phyloP scores from a whole-genome alignment of 805 yeast genomes.

The Kazachstania psychrophila region DNA sequence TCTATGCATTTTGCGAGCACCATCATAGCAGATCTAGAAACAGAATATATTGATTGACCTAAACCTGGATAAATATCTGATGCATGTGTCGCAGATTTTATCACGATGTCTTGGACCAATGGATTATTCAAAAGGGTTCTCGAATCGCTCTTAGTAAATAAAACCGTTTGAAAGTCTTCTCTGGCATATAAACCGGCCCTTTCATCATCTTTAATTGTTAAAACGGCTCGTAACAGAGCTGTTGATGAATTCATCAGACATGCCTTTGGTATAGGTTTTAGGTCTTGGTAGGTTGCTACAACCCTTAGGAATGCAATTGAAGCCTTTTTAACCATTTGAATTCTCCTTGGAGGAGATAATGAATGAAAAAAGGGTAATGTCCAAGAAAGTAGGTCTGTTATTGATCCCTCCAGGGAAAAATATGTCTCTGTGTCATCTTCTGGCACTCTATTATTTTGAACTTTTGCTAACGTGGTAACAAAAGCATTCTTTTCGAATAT shows the following conservation, averaged over 20 bases:
- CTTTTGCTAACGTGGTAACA: constrained; percentile 29
- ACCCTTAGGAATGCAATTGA: constrained; percentile 40
- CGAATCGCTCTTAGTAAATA: constrained; percentile 41
- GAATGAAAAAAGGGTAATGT: constrained; percentile 37
- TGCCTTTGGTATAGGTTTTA: constrained; percentile 25
- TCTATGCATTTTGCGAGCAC: constrained; percentile 36
- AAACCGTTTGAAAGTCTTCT: constrained; percentile 30
- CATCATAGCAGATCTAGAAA: constrained; percentile 30
- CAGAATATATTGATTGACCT: constrained; percentile 23
- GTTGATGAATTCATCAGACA: constrained; percentile 32
- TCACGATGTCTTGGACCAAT: constrained; percentile 27
- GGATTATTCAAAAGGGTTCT: constrained; percentile 37
- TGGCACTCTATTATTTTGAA: constrained; percentile 22
- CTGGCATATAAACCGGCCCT: constrained; percentile 20
- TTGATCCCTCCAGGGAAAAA: constrained; percentile 23
- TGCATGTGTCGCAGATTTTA: constrained; percentile 27
- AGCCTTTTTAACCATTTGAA: constrained; percentile 44
- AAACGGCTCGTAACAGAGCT: constrained; percentile 26
- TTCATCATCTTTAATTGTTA: constrained; percentile 24
- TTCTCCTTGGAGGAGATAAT: constrained; percentile 40
- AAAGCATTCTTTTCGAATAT: constrained; percentile 48
- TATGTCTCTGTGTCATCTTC: constrained; percentile 25
- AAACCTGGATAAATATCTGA: constrained; percentile 22
- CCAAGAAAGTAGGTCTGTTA: constrained; percentile 49
- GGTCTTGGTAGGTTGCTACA: constrained; percentile 24